Percentiles rank a stretch among this genome's conserved stretches.
Conservation (phyloP, 2,329 filamentous ascomycete genomes). For the Geosmithia morbida region DNA sequence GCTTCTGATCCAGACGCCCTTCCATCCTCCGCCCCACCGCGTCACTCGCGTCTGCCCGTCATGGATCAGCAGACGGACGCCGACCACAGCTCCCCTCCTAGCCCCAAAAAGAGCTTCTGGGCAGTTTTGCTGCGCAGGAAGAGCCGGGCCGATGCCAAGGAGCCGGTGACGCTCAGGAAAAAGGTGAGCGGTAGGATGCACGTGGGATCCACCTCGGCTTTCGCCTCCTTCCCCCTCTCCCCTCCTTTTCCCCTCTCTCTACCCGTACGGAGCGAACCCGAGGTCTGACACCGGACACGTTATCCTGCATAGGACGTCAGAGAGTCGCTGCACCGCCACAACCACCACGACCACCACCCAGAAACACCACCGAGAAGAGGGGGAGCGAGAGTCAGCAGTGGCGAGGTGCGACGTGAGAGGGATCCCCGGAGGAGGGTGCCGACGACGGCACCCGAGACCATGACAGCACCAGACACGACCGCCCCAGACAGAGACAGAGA, state of each 20-base stretch:
- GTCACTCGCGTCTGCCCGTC: background rate
- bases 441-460: background rate
- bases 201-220: no score
- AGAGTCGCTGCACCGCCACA: background rate
- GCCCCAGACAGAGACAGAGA: background rate
- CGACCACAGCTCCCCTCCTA: background rate
- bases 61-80: background rate
- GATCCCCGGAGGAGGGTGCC: background rate
- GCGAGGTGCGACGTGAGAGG: background rate
- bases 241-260: no score
- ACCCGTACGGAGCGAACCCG: no score
- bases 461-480: background rate
- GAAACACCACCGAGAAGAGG: no score
- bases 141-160: conserved; percentile 20
- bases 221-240: no score
- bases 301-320: background rate
- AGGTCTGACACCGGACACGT: background rate
- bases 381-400: background rate
- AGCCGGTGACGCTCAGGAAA: background rate
- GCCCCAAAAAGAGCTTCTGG: conserved; percentile 29
- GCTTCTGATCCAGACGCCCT: background rate
- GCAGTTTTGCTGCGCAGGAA: conserved; percentile 32
- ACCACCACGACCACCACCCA: background rate
- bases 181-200: no score
- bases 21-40: background rate